Conservation (phyloP, 805 yeast species). For the Starmerella bombicola region DNA sequence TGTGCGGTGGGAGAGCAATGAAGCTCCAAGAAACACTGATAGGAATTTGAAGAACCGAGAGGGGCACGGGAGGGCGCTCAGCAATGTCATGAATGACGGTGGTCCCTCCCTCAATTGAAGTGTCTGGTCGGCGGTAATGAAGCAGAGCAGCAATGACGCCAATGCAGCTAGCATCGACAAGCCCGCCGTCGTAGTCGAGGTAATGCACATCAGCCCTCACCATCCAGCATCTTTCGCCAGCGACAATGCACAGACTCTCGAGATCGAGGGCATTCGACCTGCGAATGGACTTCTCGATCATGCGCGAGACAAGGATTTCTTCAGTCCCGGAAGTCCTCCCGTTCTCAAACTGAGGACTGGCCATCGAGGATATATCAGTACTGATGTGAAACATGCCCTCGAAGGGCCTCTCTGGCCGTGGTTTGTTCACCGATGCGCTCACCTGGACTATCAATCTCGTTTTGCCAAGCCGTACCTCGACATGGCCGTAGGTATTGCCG, state of each 20-base stretch:
- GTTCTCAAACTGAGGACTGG: constrained; percentile 71
- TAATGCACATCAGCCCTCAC: constrained; percentile 83
- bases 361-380: constrained; percentile 83
- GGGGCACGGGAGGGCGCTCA: constrained; percentile 77
- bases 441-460: constrained; percentile 63
- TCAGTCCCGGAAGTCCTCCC: constrained; percentile 68
- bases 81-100: constrained; percentile 54
- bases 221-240: constrained; percentile 86
- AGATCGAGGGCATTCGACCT: constrained; percentile 84
- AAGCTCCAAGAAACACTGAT: constrained; percentile 82
- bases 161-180: constrained; percentile 78
- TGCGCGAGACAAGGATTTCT: constrained; percentile 58
- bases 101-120: constrained; percentile 40
- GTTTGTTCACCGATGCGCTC: constrained; percentile 62
- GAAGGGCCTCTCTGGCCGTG: constrained; percentile 83
- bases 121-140: constrained; percentile 76
- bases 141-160: constrained; percentile 79
- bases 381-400: constrained; percentile 79
- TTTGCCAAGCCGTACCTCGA: constrained; percentile 62
- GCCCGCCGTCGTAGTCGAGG: constrained; percentile 82
- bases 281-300: constrained; percentile 83
- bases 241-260: constrained; percentile 78
- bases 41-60: constrained; percentile 79
- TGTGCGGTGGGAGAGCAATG: constrained; percentile 40
- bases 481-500: constrained; percentile 59